Percentiles rank a stretch among this genome's conserved stretches.
phyloP scores from a whole-genome alignment of 164 flowering plant genomes.

The Berberis thunbergii region DNA sequence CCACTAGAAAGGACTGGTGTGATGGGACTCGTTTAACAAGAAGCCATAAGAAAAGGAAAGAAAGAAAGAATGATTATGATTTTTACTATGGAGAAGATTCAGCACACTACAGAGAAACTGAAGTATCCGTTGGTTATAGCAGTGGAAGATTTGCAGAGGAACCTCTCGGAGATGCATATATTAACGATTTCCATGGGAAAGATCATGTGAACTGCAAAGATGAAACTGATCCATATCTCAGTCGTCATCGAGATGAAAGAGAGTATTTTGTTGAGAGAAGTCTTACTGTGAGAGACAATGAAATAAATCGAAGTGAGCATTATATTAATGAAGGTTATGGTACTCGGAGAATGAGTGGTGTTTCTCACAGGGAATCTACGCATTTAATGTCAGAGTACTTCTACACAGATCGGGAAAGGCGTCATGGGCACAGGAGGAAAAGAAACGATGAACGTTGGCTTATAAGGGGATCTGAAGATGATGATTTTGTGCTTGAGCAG shows the following conservation, averaged over 20 bases:
- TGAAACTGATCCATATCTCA: constrained; percentile 11
- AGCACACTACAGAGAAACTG: constrained; percentile 16
- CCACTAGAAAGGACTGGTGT: constrained; percentile 11
- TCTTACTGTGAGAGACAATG: constrained; percentile 8
- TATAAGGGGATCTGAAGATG: constrained; percentile 13
- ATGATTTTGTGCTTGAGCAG: constrained; percentile 14
- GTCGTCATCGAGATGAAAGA: constrained; percentile 19
- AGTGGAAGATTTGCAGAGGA: constrained; percentile 14
- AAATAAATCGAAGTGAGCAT: constrained; percentile 14
- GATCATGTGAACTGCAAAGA: constrained; percentile 13
- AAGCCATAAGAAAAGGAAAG: constrained; percentile 13
- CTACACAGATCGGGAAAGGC: constrained; percentile 17
- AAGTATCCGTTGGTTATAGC: constrained; percentile 7
- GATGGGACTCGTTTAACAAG: constrained; percentile 6
- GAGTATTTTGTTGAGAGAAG: constrained; percentile 17
- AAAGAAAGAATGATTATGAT: constrained; percentile 10
- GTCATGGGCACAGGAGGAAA: constrained; percentile 14
- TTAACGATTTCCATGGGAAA: constrained; percentile 14
- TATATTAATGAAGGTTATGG: constrained; percentile 9
- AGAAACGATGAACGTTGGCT: constrained; percentile 7
- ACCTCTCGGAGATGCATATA: constrained; percentile 8
- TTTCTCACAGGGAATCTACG: constrained; percentile 13
- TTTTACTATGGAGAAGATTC: constrained; percentile 18
- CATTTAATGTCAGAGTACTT: constrained; percentile 12
- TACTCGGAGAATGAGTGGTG: constrained; percentile 7